Base-by-base conservation (phyloP, 148 eudicot species). In the Camellia lanceoleosa region DNA sequence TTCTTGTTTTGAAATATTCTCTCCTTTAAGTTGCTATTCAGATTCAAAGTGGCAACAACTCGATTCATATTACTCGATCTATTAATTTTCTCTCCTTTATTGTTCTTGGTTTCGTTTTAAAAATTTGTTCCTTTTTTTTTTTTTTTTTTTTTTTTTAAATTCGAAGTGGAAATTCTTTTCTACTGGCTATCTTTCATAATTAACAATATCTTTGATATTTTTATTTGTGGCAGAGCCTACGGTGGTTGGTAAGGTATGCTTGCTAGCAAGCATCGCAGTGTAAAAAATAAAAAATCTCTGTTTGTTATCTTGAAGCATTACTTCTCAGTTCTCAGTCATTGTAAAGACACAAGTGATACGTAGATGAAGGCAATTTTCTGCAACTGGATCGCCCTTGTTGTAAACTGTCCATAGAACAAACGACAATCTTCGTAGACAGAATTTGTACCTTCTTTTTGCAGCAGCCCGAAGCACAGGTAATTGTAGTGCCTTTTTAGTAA, bases 221-320 rank as follows among this genome's bases (percentile, higher is more conserved):
- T 74, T 65, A 20, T 55, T 68, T 67, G 60, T 75, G 67, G 54
- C 79, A 81, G 83, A 81, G 79, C 51, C 68, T 75, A 12, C 69
- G 75, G 83, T 81, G 83, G 83, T 67, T 81, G 83, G 68, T 81
- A 51, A 81, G 68, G 60, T 81, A 81, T 61, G 79, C 62, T 5
- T 75, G 75, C 75, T 75, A 75, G 42, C 4, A 38, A 60, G n/a
- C 38, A 19, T 41, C 0, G 41, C 68, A 44, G 68, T 61, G 43
- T 38, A 49, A 75, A 55, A 58, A 23, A 23, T n/a, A n/a, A n/a
- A n/a, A 23, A 23, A 23, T 23, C 7, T 9, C 3, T 54, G 1
- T 20, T 55, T 15, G 44, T 54, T 55, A 10, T 55, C 75, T 19
- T 23, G 56, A 71, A 46, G 16, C 42, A 72, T 72, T 51, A n/a